Base-by-base conservation (phyloP, 345 rosid species). In the Rhizophora apiculata region DNA sequence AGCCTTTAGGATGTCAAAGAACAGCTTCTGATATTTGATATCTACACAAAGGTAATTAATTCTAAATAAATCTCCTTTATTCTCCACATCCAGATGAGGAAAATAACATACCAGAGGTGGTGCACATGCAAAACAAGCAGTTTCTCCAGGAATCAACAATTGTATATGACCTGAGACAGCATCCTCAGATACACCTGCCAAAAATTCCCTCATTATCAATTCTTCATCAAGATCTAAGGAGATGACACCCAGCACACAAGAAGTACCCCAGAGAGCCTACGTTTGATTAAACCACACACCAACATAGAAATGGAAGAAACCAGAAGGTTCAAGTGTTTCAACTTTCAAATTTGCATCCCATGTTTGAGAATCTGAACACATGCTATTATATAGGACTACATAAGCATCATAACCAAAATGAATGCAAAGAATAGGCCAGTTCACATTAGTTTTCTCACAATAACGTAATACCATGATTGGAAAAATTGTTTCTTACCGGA, bases 101-200 rank as follows among this genome's bases (percentile, higher is more conserved):
- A 43, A 43, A 43, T 13, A 43, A 52, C 80, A 70, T 86, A 94
- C 99, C 85, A 95, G 74, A 60, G 97, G 99, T 64, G 97, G 99
- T 26, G 99, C 96, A 84, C 96, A 91, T 18, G 99, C 97, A 88
- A 95, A 95, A 81, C 97, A 95, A 63, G 97, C 97, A 74, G 97
- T 89, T 82, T 88, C 96, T 83, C 96, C 97, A 1, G 97, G 96
- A 85, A 89, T 84, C 76, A 95, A 77, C 76, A 95, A 81, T 71
- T 95, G 98, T 86, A 94, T 91, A 77, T 91, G 97, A 77, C 96
- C 97, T 57, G 99, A 95, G 74, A 95, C 96, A 55, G 96, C 97
- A 85, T 89, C 99, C 82, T 95, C 99, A 52, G 97, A 95, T 61
- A 91, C 99, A 84, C 97, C 97, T 91, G 88, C 54, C 70, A 67